phyloP scores from a whole-genome alignment of 495 filamentous ascomycete species.

The Penicillium waksmanii region DNA sequence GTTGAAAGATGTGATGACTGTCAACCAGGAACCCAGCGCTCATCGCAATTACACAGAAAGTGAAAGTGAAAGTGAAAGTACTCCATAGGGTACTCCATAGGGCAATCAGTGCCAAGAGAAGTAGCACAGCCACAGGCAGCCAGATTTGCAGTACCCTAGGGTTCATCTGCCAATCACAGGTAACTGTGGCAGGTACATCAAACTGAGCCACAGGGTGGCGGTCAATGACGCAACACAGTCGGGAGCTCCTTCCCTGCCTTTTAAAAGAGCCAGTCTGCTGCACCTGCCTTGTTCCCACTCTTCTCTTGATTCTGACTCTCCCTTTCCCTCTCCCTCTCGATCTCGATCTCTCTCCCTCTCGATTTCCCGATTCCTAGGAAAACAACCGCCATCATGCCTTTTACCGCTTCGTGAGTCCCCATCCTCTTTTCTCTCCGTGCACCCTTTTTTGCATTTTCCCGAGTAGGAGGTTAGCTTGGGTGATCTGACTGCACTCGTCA shows the following conservation, averaged over 20 bases:
- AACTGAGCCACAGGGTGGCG: constrained; percentile 24
- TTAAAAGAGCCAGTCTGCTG: constrained; percentile 27
- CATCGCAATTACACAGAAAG: not conserved
- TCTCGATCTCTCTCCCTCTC: not conserved
- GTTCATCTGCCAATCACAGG: not conserved
- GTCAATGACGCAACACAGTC: constrained; percentile 28
- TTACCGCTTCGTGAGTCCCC: constrained; percentile 63
- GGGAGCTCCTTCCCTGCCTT: constrained; percentile 17
- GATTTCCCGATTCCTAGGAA: not conserved
- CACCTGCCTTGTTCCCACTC: constrained; percentile 16
- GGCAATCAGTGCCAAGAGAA: not conserved
- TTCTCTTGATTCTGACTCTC: not conserved
- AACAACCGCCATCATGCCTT: constrained; percentile 55
- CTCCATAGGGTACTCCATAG: no score
- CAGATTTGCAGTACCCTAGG: not conserved
- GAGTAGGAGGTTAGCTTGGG: not conserved
- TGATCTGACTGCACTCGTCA: not conserved
- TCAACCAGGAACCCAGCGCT: constrained; percentile 6
- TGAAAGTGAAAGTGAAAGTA: no score
- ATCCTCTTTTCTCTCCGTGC: not conserved
- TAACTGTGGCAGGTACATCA: not conserved
- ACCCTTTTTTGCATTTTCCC: not conserved
- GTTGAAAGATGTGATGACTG: not conserved
- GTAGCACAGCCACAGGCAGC: constrained; percentile 6
- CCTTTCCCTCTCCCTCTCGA: constrained; percentile 1